Percentiles rank a stretch among this genome's conserved stretches.
Evolutionary conservation across 2,329 filamentous ascomycete genomes (phyloP).

Genomic region (Aureobasidium sp.): DNA sequence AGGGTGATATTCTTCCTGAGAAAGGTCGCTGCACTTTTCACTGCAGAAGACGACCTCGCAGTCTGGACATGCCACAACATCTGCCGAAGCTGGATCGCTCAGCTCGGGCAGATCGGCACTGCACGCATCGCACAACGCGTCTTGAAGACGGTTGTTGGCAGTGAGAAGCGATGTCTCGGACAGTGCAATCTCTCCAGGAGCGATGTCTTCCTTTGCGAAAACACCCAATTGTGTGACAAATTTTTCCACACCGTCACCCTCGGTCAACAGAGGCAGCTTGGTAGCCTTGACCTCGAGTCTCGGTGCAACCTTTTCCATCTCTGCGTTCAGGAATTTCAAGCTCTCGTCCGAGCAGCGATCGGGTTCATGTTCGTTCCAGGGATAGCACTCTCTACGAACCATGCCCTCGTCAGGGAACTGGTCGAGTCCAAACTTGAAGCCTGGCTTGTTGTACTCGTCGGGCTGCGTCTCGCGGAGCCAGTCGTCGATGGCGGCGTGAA

Average conservation of each 20-base stretch:
- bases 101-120: constrained; percentile 59
- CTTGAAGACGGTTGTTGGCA: constrained; percentile 80
- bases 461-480: constrained; percentile 22
- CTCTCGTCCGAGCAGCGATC: constrained; percentile 48
- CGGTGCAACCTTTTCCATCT: constrained; percentile 63
- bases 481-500: constrained; percentile 30
- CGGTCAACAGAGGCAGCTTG: constrained; percentile 61
- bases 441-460: constrained; percentile 15
- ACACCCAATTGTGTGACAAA: constrained; percentile 74
- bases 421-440: constrained; percentile 17
- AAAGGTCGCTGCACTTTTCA: constrained; percentile 48
- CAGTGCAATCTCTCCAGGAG: constrained; percentile 68
- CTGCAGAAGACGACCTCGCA: constrained; percentile 59
- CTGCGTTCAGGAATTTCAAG: constrained; percentile 63
- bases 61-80: constrained; percentile 42
- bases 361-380: constrained; percentile 57
- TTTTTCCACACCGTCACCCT: constrained; percentile 23
- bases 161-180: constrained; percentile 80
- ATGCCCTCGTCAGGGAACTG: constrained; percentile 62
- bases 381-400: constrained; percentile 59
- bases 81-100: constrained; percentile 21
- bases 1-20: constrained; percentile 51
- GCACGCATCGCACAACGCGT: constrained; percentile 84
- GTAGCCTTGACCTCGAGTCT: constrained; percentile 75
- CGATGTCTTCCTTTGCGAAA: constrained; percentile 77